Evolutionary conservation across 1,284 basidiomycete species (phyloP), one percentile per base, ranked within the genome.

Genomic region (Lignosus rhinocerotis): DNA sequence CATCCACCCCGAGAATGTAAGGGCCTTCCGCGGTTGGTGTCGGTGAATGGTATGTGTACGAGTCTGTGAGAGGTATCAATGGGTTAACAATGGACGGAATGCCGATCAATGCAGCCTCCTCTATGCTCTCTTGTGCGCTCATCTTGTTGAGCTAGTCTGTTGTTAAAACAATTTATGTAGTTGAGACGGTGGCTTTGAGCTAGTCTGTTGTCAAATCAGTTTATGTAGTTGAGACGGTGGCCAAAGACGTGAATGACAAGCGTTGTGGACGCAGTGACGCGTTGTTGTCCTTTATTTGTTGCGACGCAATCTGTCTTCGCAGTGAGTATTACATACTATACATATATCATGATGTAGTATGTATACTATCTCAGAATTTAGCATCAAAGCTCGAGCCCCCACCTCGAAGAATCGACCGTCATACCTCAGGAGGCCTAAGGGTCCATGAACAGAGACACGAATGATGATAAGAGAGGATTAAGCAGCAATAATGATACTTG

Each of bases 1-100:
- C 96, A 73, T 99, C 96, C 7, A 99, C 94, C 38, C 96, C 96
- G 56, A 99, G 87, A 51, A 97, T 90, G 74, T 87, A 92, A n/a
- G 85, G 85, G 0, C 88, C 88, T 1, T 75, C 55, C 0, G 84
- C 78, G 0, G 85, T 84, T 30, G 92, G 85, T 1, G 73, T 82
- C 8, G 85, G 80, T 0, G 93, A 94, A 71, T 95, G 93, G 71
- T 92, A 90, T 0, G 89, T 88, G 72, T 96, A 96, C 0, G 92
- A 92, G 32, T 86, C 81, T 4, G 78, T 78, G 30, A 95, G 68
- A 3, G 74, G 73, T 0, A 54, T 50, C 9, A 70, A 66, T 6
- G 71, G 66, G 53, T 74, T 69, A 1, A 61, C 45, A 34, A 75
- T 74, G 6, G 73, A 75, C 3, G 74, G 74, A 9, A 73, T 58